Base-by-base conservation (phyloP, 768 basidiomycete genomes). In the Cystoderma amianthinum region DNA sequence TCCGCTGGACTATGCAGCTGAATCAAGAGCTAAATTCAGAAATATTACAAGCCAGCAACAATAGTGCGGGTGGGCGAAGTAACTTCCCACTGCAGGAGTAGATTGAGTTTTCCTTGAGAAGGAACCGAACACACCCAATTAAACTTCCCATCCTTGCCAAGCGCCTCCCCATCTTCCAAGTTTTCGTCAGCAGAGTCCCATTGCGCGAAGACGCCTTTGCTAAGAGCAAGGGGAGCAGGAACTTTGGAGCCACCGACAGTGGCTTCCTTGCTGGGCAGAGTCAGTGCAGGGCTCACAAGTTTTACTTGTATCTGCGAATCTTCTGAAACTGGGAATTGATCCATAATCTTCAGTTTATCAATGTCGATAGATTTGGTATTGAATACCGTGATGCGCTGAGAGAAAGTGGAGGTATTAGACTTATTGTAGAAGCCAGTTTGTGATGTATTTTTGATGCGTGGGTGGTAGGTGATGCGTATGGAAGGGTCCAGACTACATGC, bases 241-340 rank as follows among this genome's bases (percentile, higher is more conserved):
- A 48, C 30, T 34, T 48, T 41, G 17, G 45, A 32, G 20, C 36
- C 34, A 7, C 45, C 45, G n/a, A n/a, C n/a, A 6, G 45, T 17
- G 24, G 46, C 48, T 28, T 44, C 38, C 21, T 20, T 6, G 20
- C 39, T 38, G 4, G 63, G 60, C 21, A 56, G 35, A n/a, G 25
- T 21, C 7, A 62, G 51, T 6, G 50, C 38, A n/a, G n/a, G n/a
- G n/a, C n/a, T n/a, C n/a, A n/a, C n/a, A n/a, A n/a, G n/a, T n/a
- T n/a, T n/a, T n/a, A 74, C 67, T 20, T 56, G 60, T 35, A 72
- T 60, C 28, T 62, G 57, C 1, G 64, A 47, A 25, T 57, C 55
- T 36, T 67, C 56, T 1, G 68, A 69, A 6, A 66, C 45, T 4
- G 67, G 69, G 18, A 69, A 45, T n/a, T n/a, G n/a, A n/a, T n/a